These are phyloP conservation scores for Fusarium praegraminearum DNA, from an alignment of 2,329 filamentous ascomycete species.

Conservation along the genomic window DNA sequence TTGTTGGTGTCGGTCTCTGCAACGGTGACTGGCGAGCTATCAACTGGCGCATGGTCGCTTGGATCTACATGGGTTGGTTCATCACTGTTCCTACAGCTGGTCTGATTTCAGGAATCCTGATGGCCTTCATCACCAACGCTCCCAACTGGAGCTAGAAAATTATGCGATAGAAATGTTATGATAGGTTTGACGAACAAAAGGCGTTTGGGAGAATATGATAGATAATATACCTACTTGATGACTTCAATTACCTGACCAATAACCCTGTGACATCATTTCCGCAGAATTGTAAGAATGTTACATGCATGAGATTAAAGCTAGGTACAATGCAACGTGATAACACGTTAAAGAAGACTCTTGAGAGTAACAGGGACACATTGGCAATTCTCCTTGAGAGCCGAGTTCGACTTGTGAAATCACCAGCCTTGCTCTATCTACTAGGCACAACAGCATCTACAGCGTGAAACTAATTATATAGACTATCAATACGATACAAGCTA, in stretches of 20 bases:
- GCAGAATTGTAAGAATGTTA: neutral
- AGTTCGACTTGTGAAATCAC: no score
- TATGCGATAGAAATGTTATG: conserved; percentile 4
- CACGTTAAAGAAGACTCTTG: no score
- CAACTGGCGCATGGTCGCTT: conserved; percentile 72
- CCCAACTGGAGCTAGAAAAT: conserved; percentile 58
- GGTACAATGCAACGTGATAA: no score
- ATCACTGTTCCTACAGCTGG: conserved; percentile 69
- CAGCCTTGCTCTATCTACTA: neutral
- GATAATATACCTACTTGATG: conserved; percentile 12
- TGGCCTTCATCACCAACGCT: conserved; percentile 72
- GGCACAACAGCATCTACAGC: neutral
- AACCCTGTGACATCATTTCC: neutral
- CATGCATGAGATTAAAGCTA: no score
- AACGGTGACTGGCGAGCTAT: conserved; percentile 69
- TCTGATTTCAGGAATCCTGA: conserved; percentile 68
- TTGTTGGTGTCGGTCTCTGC: conserved; percentile 72
- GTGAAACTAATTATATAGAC: neutral
- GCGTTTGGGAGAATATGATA: neutral
- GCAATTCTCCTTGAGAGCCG: no score
- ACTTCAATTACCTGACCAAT: neutral
- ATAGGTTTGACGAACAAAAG: conserved; percentile 1
- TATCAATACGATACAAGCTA: neutral
- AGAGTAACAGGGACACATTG: no score
- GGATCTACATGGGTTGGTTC: conserved; percentile 71